These are phyloP conservation scores for Linum tenue DNA, from an alignment of 345 rosid species.

Conservation along the genomic window DNA sequence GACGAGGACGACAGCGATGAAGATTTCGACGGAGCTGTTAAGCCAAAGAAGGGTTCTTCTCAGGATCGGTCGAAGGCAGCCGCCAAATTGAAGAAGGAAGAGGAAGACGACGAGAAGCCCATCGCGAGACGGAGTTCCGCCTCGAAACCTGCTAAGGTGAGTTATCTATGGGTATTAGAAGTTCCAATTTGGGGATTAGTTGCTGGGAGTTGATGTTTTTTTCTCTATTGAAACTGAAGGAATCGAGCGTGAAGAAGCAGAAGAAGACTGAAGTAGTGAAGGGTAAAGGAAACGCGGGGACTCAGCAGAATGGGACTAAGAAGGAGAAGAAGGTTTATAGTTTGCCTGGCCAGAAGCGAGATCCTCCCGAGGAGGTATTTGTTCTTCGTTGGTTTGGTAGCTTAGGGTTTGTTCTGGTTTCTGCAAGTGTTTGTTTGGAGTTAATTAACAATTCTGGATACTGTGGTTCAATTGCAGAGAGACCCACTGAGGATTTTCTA, in stretches of 20 bases:
- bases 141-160: slow-evolving; percentile 40
- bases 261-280: slow-evolving; percentile 26
- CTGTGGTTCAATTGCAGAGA: slow-evolving; percentile 53
- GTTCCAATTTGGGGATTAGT: neutral
- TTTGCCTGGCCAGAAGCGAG: slow-evolving; percentile 89
- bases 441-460: slow-evolving; percentile 4
- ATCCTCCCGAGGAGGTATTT: slow-evolving; percentile 67
- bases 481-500: slow-evolving; percentile 87
- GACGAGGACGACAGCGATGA: slow-evolving; percentile 9
- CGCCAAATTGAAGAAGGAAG: slow-evolving; percentile 32
- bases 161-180: neutral
- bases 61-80: slow-evolving; percentile 25
- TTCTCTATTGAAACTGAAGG: slow-evolving; percentile 20
- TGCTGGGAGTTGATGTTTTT: neutral
- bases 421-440: neutral
- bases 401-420: neutral
- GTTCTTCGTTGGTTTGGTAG: slow-evolving; percentile 6
- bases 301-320: slow-evolving; percentile 35
- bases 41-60: slow-evolving; percentile 13
- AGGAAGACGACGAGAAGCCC: slow-evolving; percentile 39
- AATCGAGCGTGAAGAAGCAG: slow-evolving; percentile 40
- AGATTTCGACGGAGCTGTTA: slow-evolving; percentile 4
- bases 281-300: slow-evolving; percentile 20
- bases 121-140: slow-evolving; percentile 31
- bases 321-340: slow-evolving; percentile 70